Evolutionary conservation across 2,329 filamentous ascomycete species (phyloP), one percentile per base, ranked within the genome.

Genomic region (Fusarium burgessii): DNA sequence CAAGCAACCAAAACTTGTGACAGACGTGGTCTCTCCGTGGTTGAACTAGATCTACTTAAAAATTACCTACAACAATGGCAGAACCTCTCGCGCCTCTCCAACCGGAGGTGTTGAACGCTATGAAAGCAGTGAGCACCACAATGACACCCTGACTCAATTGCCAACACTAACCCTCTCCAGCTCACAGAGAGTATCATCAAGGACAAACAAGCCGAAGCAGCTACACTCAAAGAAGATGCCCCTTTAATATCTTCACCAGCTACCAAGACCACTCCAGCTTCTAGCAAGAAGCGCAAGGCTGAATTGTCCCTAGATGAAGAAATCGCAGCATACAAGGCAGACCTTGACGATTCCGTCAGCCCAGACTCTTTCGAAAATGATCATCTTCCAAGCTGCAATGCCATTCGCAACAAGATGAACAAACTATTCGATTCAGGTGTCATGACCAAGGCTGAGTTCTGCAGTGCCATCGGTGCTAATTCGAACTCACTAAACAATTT

Each of bases 401-500:
- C 20, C 13, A 60, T 66, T 4, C 62, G 63, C 14, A 27, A 25
- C 27, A 66, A 43, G 6, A 7, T 66, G 5, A 66, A 66, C 7
- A 66, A 66, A 20, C 61, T 66, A 5, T 52, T 66, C 6, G 62
- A 66, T 3, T 52, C 40, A 1, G 46, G 46, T 1, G 18, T 66
- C 0, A 43, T 66, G 62, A 52, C 9, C 14, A 52, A 60, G 35
- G 23, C 62, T 0, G 63, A 66, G 1, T 60, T 66, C 10, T 52
- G 54, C 11, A 43, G 43, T 13, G 54, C 52, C 6, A 66, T 41
- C 3, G 41, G 41, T 8, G 35, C 46, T 6, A 66, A 66, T 25
- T 66, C 46, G 2, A 66, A 52, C 25, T 66, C 63, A 0, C 32
- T 60, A 6, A 52, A 47, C 25, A 66, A n/a, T 2, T 66, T 66